phyloP scores from a whole-genome alignment of 2,329 filamentous ascomycete genomes.

The Drechslera avenae region DNA sequence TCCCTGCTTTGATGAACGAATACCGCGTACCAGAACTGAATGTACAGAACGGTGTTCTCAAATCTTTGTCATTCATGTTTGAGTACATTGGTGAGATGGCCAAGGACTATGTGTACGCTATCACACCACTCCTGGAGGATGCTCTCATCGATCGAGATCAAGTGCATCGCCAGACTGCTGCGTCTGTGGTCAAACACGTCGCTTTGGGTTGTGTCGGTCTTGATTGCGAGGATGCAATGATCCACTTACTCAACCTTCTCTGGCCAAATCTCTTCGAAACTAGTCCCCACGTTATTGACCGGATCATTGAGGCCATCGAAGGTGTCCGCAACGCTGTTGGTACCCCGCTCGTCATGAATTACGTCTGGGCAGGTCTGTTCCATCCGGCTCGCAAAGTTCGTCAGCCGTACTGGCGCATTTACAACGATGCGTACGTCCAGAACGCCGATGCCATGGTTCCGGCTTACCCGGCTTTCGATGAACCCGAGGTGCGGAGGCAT shows the following conservation, averaged over 20 bases:
- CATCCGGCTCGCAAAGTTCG: constrained; percentile 95
- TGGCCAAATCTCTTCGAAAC: constrained; percentile 99
- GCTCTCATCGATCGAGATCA: constrained; percentile 97
- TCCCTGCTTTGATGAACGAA: constrained; percentile 99
- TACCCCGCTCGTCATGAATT: constrained; percentile 92
- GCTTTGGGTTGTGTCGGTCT: constrained; percentile 96
- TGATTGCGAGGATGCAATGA: constrained; percentile 97
- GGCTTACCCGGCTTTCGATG: constrained; percentile 87
- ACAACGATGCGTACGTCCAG: constrained; percentile 97
- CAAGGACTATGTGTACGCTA: constrained; percentile 98
- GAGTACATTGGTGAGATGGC: constrained; percentile 99
- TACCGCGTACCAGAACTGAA: constrained; percentile 98
- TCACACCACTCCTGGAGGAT: constrained; percentile 93
- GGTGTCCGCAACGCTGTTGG: constrained; percentile 93
- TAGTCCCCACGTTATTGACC: constrained; percentile 95
- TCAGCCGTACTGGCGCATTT: constrained; percentile 92
- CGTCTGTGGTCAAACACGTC: constrained; percentile 96
- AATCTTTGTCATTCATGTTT: constrained; percentile 94
- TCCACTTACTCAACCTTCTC: constrained; percentile 93
- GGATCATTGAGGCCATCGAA: constrained; percentile 96
- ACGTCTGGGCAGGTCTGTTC: constrained; percentile 96
- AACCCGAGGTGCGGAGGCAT: constrained; percentile 76
- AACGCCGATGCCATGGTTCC: constrained; percentile 93
- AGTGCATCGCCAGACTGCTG: constrained; percentile 95
- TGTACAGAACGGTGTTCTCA: constrained; percentile 97